Base-by-base conservation (phyloP, 192 early-diverging fungal genomes). In the Glomus cerebriforme region DNA sequence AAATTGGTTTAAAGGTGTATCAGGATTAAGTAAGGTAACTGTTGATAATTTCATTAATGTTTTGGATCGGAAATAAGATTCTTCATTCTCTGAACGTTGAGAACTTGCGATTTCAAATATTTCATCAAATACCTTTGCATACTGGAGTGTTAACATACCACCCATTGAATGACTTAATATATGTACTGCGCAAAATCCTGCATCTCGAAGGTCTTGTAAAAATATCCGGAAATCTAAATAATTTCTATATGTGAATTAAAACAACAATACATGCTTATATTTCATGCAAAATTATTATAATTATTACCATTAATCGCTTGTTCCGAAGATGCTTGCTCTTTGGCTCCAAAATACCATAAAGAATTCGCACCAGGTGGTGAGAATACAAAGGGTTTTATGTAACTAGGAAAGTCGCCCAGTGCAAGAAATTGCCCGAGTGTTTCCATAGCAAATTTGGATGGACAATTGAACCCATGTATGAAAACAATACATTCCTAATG, bases 351-450 rank as follows among this genome's bases (percentile, higher is more conserved):
- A 60, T 85, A 85, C 43, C 83, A 81, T 34, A 85, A 67, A n/a
- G 83, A 80, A 7, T 74, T 81, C 4, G 83, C 78, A 2, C 81
- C 79, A 1, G 84, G 73, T 75, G 81, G 82, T n/a, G 73, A 81
- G 37, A 85, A 85, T 1, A 85, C 79, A 59, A 85, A 85, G 12
- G 84, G 84, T 26, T 85, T 85, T 63, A 85, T 82, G 27, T 85
- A 85, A 13, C 77, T 67, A 0, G 84, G 84, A 31, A 85, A 81
- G 29, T 85, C 84, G 12, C 79, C 84, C 0, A 85, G 35, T 0
- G 84, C 75, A 34, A 85, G 69, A 49, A 85, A 67, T 64, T 85
- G 84, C 26, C 84, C 84, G 3, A 85, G 63, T 49, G 81, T 77
- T 39, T 63, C 84, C 27, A 81, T 79, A 5, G 81, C 84, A 68